phyloP scores from a whole-genome alignment of 352 stramenopile genomes.

The Phytophthora uliginosa region DNA sequence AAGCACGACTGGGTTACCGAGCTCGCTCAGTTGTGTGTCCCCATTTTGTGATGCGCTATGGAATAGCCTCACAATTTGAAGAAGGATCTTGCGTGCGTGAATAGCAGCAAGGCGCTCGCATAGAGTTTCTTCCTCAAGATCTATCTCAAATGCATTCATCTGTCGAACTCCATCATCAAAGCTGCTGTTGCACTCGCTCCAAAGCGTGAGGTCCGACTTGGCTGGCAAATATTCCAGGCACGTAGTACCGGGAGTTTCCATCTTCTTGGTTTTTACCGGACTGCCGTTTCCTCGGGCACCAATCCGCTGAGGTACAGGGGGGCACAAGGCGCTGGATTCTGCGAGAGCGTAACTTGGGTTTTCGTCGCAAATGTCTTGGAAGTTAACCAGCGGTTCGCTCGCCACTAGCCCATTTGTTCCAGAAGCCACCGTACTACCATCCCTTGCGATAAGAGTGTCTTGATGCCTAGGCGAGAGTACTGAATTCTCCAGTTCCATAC shows the following conservation, averaged over 20 bases:
- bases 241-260: conserved; percentile 32
- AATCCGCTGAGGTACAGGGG: conserved; percentile 25
- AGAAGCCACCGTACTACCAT: neutral
- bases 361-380: conserved; percentile 82
- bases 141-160: conserved; percentile 73
- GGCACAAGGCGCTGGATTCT: conserved; percentile 60
- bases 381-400: conserved; percentile 45
- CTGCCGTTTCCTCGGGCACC: conserved; percentile 41
- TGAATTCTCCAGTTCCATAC: conserved; percentile 42
- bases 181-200: conserved; percentile 75
- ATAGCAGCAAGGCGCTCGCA: conserved; percentile 70
- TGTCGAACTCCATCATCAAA: conserved; percentile 68
- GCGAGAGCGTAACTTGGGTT: conserved; percentile 82
- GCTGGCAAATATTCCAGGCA: conserved; percentile 7
- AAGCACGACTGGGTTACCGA: conserved; percentile 71
- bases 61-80: conserved; percentile 77
- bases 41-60: conserved; percentile 24
- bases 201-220: conserved; percentile 61
- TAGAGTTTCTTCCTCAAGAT: conserved; percentile 71
- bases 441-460: neutral
- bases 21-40: conserved; percentile 55
- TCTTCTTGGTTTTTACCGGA: conserved; percentile 53
- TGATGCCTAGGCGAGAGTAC: conserved; percentile 19
- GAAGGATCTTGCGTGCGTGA: conserved; percentile 72
- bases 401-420: neutral